These are phyloP conservation scores for Neurospora sp. DNA, from an alignment of 495 filamentous ascomycete genomes.

Conservation along the genomic window DNA sequence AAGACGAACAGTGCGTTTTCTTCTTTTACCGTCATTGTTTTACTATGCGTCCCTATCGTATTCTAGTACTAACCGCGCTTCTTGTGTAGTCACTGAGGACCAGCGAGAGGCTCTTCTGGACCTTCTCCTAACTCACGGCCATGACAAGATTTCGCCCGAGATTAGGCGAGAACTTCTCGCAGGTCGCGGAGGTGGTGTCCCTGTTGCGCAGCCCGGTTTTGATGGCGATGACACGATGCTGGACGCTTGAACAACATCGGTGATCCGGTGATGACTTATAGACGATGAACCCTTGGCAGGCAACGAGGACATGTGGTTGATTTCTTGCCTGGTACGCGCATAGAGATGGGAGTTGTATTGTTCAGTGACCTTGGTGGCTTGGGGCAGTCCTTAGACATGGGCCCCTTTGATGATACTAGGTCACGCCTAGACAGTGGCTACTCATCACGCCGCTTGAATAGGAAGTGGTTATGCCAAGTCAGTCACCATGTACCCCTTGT, in stretches of 20 bases:
- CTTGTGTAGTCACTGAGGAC: conserved; percentile 35
- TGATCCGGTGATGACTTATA: not conserved
- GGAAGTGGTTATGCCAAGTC: not conserved
- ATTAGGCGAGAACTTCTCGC: conserved; percentile 83
- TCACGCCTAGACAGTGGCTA: not conserved
- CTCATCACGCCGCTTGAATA: not conserved
- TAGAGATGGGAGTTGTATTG: not conserved
- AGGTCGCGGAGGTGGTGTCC: conserved; percentile 75
- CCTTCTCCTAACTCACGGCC: conserved; percentile 74
- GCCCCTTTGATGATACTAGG: not conserved
- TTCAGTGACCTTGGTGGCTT: not conserved
- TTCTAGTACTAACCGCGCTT: not conserved
- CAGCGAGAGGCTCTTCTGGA: conserved; percentile 88
- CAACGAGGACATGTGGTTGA: not conserved
- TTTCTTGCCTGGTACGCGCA: not conserved
- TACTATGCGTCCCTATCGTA: not conserved
- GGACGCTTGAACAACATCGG: conserved; percentile 24
- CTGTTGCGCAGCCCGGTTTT: conserved; percentile 43
- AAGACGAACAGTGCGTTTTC: conserved; percentile 59
- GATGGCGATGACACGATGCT: conserved; percentile 88
- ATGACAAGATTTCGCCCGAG: conserved; percentile 82
- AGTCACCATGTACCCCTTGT: not conserved
- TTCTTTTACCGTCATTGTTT: not conserved
- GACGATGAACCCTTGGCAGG: not conserved
- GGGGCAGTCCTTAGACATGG: not conserved